phyloP scores from a whole-genome alignment of 2,329 filamentous ascomycete genomes.

The Westerdykella sp. region DNA sequence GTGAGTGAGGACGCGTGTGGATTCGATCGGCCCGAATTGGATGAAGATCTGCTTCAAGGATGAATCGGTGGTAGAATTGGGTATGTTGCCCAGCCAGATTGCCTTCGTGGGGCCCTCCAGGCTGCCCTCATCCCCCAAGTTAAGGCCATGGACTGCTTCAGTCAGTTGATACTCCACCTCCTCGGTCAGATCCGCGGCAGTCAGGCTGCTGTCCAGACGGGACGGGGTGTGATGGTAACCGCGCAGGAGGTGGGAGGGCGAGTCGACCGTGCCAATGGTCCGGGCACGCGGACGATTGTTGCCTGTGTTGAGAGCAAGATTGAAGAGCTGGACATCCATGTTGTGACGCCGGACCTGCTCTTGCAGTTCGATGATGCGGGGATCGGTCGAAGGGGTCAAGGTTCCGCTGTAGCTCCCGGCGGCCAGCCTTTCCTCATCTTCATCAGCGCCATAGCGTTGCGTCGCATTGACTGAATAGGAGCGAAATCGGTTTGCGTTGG shows the following conservation, averaged over 20 bases:
- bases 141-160: conserved; percentile 76
- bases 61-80: conserved; percentile 91
- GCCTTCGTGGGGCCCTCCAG: conserved; percentile 88
- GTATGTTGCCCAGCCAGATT: conserved; percentile 95
- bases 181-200: conserved; percentile 68
- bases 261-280: conserved; percentile 86
- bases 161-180: conserved; percentile 74
- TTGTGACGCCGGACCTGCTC: conserved; percentile 85
- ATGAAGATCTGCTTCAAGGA: conserved; percentile 94
- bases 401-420: conserved; percentile 53
- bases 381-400: conserved; percentile 53
- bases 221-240: conserved; percentile 72
- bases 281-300: conserved; percentile 67
- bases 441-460: conserved; percentile 90
- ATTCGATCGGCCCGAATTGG: conserved; percentile 84
- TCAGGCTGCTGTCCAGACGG: conserved; percentile 69
- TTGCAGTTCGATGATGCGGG: conserved; percentile 56
- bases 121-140: conserved; percentile 69
- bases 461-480: conserved; percentile 99
- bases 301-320: conserved; percentile 65
- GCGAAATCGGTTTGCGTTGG: conserved; percentile 73
- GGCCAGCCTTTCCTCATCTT: conserved; percentile 60
- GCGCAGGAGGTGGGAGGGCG: conserved; percentile 58
- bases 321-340: conserved; percentile 86
- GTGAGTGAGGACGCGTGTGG: conserved; percentile 87